Evolutionary conservation across 495 filamentous ascomycete genomes (phyloP).

Genomic region (Penicillium lagena): DNA sequence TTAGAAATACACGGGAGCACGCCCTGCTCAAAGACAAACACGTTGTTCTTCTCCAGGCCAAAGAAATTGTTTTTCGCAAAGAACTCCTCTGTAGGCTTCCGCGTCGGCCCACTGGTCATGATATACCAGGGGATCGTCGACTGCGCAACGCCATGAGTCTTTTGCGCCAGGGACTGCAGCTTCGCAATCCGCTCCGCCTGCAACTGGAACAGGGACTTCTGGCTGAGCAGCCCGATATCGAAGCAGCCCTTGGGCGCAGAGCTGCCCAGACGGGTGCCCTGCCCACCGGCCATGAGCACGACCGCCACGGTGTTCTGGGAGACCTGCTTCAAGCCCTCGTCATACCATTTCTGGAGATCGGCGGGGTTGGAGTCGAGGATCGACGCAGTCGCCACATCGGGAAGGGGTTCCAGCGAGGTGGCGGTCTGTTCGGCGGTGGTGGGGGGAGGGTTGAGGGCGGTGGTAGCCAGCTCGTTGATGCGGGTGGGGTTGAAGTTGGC

Average conservation of each 20-base stretch:
- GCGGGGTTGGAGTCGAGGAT: constrained; percentile 81
- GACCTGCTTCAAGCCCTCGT: constrained; percentile 77
- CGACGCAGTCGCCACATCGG: constrained; percentile 80
- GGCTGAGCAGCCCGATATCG: constrained; percentile 85
- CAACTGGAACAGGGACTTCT: constrained; percentile 94
- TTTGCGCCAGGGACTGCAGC: constrained; percentile 75
- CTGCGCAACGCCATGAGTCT: constrained; percentile 56
- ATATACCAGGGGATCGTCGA: constrained; percentile 95
- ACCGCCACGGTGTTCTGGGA: constrained; percentile 87
- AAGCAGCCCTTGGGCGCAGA: constrained; percentile 95
- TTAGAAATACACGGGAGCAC: constrained; percentile 95
- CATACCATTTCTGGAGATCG: constrained; percentile 79
- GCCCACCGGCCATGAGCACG: constrained; percentile 93
- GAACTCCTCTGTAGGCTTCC: constrained; percentile 84
- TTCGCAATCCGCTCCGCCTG: constrained; percentile 90
- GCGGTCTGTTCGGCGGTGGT: constrained; percentile 45
- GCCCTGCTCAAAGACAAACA: constrained; percentile 94
- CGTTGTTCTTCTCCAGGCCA: constrained; percentile 76
- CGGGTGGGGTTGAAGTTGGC: constrained; percentile 69
- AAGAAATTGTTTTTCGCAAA: constrained; percentile 89
- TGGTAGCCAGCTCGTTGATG: constrained; percentile 78
- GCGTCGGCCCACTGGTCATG: constrained; percentile 98
- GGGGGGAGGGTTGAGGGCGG: constrained; percentile 75
- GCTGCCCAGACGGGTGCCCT: constrained; percentile 91
- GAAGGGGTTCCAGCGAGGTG: constrained; percentile 76